Conservation (phyloP, 495 filamentous ascomycete genomes). For the Recurvomyces mirabilis region DNA sequence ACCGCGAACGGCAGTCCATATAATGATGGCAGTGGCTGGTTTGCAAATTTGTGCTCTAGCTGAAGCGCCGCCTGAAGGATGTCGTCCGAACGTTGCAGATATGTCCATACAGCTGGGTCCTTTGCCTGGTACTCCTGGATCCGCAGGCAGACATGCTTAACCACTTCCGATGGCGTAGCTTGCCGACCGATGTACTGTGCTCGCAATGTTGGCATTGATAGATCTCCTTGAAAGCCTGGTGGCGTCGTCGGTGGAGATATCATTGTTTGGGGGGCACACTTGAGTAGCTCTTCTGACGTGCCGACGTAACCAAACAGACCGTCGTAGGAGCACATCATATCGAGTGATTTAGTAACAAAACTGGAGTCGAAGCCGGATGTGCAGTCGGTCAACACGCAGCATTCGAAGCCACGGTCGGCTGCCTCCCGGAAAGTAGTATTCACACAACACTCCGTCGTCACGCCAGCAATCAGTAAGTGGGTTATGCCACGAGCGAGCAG, state of each 20-base stretch:
- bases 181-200: conserved; percentile 27
- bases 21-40: conserved; percentile 42
- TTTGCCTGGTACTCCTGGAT: conserved; percentile 30
- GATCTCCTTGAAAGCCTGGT: conserved; percentile 6
- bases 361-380: conserved; percentile 9
- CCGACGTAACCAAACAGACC: conserved; percentile 13
- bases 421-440: conserved; percentile 59
- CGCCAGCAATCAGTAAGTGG: conserved; percentile 54
- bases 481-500: conserved; percentile 52
- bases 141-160: conserved; percentile 35
- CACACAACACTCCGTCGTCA: conserved; percentile 64
- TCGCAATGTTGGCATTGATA: conserved; percentile 31
- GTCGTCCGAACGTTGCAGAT: conserved; percentile 33
- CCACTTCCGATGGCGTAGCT: conserved; percentile 26
- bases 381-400: conserved; percentile 24
- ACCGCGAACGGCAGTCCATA: conserved; percentile 55
- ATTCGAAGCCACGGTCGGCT: conserved; percentile 67
- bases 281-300: conserved; percentile 1
- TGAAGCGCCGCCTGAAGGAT: conserved; percentile 35
- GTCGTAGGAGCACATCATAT: conserved; percentile 14
- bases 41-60: conserved; percentile 35
- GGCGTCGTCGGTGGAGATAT: conserved; percentile 1
- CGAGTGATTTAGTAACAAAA: conserved; percentile 6
- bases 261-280: neutral
- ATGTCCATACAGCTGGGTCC: conserved; percentile 47